Evolutionary conservation across 805 yeast genomes (phyloP).

Genomic region (Yarrowia osloensis): DNA sequence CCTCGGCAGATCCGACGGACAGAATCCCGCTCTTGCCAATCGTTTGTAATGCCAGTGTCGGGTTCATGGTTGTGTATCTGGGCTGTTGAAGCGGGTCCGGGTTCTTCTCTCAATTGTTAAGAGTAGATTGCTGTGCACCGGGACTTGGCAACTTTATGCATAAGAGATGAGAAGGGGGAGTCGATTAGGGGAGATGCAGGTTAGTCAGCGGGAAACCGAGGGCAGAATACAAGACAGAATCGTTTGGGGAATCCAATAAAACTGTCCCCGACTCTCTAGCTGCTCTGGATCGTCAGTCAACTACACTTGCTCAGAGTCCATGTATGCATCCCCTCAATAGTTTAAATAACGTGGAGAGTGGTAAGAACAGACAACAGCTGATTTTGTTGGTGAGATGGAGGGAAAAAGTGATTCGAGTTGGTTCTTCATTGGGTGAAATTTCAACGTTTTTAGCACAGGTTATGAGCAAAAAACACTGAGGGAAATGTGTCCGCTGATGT

Average conservation of each 20-base stretch:
- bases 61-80: neutral
- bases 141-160: neutral
- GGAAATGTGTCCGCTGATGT: no score
- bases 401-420: no score
- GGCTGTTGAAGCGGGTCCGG: no score
- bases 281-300: neutral
- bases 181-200: neutral
- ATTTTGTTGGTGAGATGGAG: no score
- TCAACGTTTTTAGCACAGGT: no score
- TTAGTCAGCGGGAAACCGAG: neutral
- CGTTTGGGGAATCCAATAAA: neutral
- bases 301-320: neutral
- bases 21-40: neutral
- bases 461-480: no score
- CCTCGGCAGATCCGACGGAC: slow-evolving; percentile 1
- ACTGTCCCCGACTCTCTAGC: neutral
- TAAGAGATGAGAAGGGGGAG: neutral
- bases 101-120: no score
- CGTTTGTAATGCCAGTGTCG: neutral
- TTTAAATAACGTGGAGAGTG: neutral
- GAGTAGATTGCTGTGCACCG: neutral
- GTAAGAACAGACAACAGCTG: neutral
- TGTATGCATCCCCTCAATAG: neutral
- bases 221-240: no score
- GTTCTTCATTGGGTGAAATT: no score